Percentiles rank a stretch among this genome's conserved stretches.
These are phyloP conservation scores for Chaetomium globosum DNA, from an alignment of 2,329 filamentous ascomycete species.

Conservation along the genomic window DNA sequence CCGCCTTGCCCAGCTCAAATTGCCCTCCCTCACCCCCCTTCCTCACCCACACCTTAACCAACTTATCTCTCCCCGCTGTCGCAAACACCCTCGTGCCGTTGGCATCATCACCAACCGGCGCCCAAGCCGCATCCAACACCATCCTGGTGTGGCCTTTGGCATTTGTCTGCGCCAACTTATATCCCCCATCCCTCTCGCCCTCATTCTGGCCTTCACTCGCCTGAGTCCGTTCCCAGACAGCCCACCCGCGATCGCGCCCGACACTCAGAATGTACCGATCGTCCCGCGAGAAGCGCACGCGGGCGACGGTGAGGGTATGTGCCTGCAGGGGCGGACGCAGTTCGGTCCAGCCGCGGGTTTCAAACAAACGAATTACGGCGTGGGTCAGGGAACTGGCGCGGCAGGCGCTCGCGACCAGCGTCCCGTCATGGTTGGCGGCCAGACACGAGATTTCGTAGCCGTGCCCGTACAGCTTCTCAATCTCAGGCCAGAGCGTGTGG, in stretches of 20 bases:
- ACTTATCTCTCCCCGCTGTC: conserved; percentile 88
- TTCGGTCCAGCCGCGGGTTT: conserved; percentile 85
- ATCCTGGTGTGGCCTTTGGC: conserved; percentile 88
- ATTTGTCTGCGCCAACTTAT: conserved; percentile 64
- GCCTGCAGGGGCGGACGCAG: conserved; percentile 79
- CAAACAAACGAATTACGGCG: conserved; percentile 89
- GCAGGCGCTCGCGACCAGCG: conserved; percentile 85
- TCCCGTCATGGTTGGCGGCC: conserved; percentile 73
- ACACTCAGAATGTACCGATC: conserved; percentile 80
- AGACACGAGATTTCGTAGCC: conserved; percentile 94
- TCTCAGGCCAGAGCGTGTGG: conserved; percentile 92
- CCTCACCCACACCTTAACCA: conserved; percentile 69
- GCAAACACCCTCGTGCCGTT: conserved; percentile 62
- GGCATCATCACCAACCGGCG: conserved; percentile 42
- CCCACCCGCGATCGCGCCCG: conserved; percentile 89
- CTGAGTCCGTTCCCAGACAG: conserved; percentile 57
- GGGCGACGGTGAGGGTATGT: conserved; percentile 83
- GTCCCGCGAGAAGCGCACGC: conserved; percentile 76
- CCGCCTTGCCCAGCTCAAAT: conserved; percentile 57
- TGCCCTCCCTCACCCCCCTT: conserved; percentile 40
- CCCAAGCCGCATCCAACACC: conserved; percentile 89
- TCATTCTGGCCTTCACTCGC: conserved; percentile 38
- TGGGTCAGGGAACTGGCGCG: conserved; percentile 91
- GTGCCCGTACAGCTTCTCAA: conserved; percentile 95
- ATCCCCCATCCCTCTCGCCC: conserved; percentile 57